Conservation (phyloP, 2,329 filamentous ascomycete genomes). For the Ambrosiella xylebori region DNA sequence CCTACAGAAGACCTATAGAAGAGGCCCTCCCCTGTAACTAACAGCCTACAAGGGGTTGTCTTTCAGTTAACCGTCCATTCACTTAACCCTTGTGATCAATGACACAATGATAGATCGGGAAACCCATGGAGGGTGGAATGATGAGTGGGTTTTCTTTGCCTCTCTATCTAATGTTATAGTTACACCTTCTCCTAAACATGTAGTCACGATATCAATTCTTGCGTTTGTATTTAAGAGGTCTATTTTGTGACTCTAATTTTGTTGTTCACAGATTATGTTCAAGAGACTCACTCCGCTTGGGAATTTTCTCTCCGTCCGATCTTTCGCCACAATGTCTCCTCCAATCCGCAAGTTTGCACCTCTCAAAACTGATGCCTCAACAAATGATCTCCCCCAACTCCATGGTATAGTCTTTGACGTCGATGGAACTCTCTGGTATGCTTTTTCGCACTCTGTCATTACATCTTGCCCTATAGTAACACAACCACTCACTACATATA, state of each 20-base stretch:
- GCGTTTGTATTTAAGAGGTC: background rate
- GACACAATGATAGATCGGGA: no score
- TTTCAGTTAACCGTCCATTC: no score
- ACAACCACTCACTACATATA: background rate
- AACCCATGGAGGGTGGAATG: no score
- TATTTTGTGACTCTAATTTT: background rate
- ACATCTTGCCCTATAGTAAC: background rate
- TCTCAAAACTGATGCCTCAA: slow-evolving; percentile 24
- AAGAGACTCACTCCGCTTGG: background rate
- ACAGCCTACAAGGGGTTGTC: no score
- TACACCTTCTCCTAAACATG: background rate
- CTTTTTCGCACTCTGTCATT: slow-evolving; percentile 13
- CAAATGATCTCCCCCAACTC: slow-evolving; percentile 27
- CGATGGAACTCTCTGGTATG: slow-evolving; percentile 82
- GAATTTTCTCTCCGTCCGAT: background rate
- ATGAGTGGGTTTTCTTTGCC: no score
- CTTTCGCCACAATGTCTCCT: slow-evolving; percentile 5
- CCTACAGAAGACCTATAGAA: no score
- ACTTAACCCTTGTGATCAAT: no score
- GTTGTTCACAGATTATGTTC: background rate
- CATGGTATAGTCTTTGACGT: slow-evolving; percentile 71
- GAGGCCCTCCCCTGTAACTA: no score
- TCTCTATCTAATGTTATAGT: no score
- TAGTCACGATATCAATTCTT: background rate
- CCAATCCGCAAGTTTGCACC: slow-evolving; percentile 31